Base-by-base conservation (phyloP, 2,329 filamentous ascomycete species). In the Alternaria panax region DNA sequence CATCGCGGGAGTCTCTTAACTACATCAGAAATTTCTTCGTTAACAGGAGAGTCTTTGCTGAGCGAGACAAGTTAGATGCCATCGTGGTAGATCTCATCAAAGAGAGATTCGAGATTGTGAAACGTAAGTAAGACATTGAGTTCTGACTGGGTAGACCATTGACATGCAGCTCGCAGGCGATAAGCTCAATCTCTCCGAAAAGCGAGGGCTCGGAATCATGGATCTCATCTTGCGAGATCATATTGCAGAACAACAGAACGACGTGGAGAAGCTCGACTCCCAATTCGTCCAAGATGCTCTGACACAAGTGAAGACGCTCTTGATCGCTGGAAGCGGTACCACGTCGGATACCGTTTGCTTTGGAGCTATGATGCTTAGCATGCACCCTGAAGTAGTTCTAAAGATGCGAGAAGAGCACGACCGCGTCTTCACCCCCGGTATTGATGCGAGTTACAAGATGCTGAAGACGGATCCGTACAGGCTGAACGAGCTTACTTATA, bases 401-500 rank as follows among this genome's bases (percentile, higher is more conserved):
- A 73, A 65, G 34, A 53, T 84, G 28, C 72, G 79, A 24, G 70
- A 77, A 22, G 86, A 88, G 68, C 84, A 85, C 63, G 81, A 85
- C 63, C 72, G 74, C 2, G 76, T 87, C n/a, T 81, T 87, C 41
- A 82, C 84, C 11, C 56, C 78, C 0, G 78, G 82, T 41, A 67
- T 76, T 8, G 66, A 75, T 5, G 70, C 71, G 5, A 77, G 78
- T 0, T 79, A 78, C 28, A 65, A 71, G 2, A 70, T 77, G 27
- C 75, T 87, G 20, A 70, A 75, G 32, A 62, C 76, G 2, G 74
- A 84, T 25, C 80, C 83, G 0, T 70, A 78, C 25, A 75, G 83
- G 4, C 76, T 87, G 50, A 85, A 84, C 69, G 75, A 80, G 41
- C 77, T 87, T 24, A 78, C 80, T 0, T 87, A 85, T 68, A 85